Evolutionary conservation across 2,329 filamentous ascomycete genomes (phyloP).

Genomic region (Cladosporium phlei): DNA sequence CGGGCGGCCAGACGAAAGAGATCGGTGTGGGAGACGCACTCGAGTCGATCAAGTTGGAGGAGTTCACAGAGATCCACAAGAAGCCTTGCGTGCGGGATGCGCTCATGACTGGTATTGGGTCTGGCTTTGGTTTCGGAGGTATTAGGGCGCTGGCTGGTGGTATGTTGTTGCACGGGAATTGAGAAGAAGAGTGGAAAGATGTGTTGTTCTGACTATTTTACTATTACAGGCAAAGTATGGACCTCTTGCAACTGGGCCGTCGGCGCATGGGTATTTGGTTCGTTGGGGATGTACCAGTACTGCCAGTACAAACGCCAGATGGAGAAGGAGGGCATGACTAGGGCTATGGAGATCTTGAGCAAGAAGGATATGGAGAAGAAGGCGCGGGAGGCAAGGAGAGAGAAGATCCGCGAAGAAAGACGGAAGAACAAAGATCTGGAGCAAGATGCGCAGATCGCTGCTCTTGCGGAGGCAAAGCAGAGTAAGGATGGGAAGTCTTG

Average conservation of each 20-base stretch:
- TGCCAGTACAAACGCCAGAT: constrained; percentile 70
- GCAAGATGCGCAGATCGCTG: constrained; percentile 34
- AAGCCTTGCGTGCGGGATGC: constrained; percentile 80
- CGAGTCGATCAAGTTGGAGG: constrained; percentile 57
- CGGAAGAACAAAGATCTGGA: constrained; percentile 41
- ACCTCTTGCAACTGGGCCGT: constrained; percentile 82
- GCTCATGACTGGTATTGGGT: constrained; percentile 75
- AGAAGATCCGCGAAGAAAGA: constrained; percentile 36
- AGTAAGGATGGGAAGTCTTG: constrained; percentile 25
- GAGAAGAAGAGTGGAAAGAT: neutral
- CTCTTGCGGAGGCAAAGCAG: constrained; percentile 21
- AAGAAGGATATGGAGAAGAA: constrained; percentile 62
- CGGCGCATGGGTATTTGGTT: constrained; percentile 64
- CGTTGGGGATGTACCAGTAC: constrained; percentile 74
- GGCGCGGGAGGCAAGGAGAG: constrained; percentile 44
- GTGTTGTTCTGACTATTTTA: constrained; percentile 13
- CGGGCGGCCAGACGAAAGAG: constrained; percentile 60
- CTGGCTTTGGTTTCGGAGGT: constrained; percentile 70
- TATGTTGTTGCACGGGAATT: constrained; percentile 41
- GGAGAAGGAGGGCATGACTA: constrained; percentile 78
- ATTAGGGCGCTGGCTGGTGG: constrained; percentile 69
- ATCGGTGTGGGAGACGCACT: constrained; percentile 53
- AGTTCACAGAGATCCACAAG: constrained; percentile 69
- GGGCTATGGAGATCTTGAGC: constrained; percentile 77
- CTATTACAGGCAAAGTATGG: constrained; percentile 51